A percentile compares a stretch with the other conserved stretches of the same genome.
These are phyloP conservation scores for Boletus rubropictus DNA, from an alignment of 768 basidiomycete genomes.

Conservation along the genomic window DNA sequence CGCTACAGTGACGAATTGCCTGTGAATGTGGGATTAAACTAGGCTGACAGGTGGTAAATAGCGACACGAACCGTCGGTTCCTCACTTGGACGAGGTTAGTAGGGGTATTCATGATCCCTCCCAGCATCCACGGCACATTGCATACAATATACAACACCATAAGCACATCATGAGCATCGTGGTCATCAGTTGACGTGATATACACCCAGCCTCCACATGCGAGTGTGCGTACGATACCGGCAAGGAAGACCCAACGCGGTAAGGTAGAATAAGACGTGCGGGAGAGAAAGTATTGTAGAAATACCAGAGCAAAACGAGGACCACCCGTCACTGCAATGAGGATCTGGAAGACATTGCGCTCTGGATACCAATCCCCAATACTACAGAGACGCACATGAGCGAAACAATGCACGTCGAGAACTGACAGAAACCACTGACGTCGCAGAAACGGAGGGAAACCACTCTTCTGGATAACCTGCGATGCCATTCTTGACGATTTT, in stretches of 20 bases:
- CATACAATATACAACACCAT: slow-evolving; percentile 85
- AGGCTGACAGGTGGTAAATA: not conserved
- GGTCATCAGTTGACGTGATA: slow-evolving; percentile 79
- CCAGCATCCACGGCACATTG: slow-evolving; percentile 87
- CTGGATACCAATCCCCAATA: slow-evolving; percentile 89
- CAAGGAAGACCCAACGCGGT: slow-evolving; percentile 48
- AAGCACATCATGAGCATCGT: slow-evolving; percentile 77
- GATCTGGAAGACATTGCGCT: slow-evolving; percentile 79
- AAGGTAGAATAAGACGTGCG: slow-evolving; percentile 38
- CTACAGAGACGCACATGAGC: slow-evolving; percentile 34
- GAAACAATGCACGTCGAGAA: not conserved
- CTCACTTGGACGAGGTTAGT: slow-evolving; percentile 34
- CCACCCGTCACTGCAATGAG: slow-evolving; percentile 83
- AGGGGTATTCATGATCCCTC: slow-evolving; percentile 57
- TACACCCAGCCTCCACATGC: slow-evolving; percentile 91
- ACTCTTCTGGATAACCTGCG: slow-evolving; percentile 79
- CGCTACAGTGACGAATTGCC: slow-evolving; percentile 50
- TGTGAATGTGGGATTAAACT: slow-evolving; percentile 21
- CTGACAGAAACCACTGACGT: slow-evolving; percentile 43
- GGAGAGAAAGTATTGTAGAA: slow-evolving; percentile 57
- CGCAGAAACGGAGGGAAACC: slow-evolving; percentile 87
- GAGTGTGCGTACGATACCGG: slow-evolving; percentile 68
- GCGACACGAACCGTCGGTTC: slow-evolving; percentile 44
- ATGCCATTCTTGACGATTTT: slow-evolving; percentile 83
- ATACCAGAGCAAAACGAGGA: slow-evolving; percentile 67